Evolutionary conservation across 495 filamentous ascomycete species (phyloP), one percentile per base, ranked within the genome.

Genomic region (Hypoxylon fragiforme): DNA sequence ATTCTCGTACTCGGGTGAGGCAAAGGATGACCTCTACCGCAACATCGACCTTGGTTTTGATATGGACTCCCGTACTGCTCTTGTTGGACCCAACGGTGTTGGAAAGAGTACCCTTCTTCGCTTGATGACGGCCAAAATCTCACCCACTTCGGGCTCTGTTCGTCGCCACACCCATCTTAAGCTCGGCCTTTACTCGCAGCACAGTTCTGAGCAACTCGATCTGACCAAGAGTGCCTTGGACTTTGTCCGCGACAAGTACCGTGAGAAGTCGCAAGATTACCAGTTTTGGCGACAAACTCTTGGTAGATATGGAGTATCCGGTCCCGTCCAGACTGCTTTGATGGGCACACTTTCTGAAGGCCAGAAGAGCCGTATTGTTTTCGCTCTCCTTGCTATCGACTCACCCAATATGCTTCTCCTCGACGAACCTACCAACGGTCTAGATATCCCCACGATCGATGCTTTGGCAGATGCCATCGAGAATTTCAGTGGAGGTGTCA

Each of bases 221-320:
- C 79, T 99, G 32, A 97, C 90, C 73, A 99, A 99, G 78, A 96
- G 90, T 21, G 88, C 94, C 9, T 80, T 99, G 32, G 95, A 99
- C 72, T 99, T 99, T 66, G 92, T 97, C 48, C 85, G 94, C 50
- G 94, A 97, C 78, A 96, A 94, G 77, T 96, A 96, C 77, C 71
- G 77, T 52, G 79, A 86, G 60, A 89, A 91, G 73, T 87, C 81
- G 49, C 94, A 99, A 70, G 94, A 99, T 69, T 96, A 96, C 82
- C 94, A 99, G 76, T 99, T 95, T 80, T 99, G 94, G 94, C 81
- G 94, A 64, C 95, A 97, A 76, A 91, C 94, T 78, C 88, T 99
- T 19, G 94, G 94, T 59, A 81, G 85, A 57, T 99, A 97, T 67
- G 94, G 94, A 68, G 80, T 99, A 40, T 86, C 81, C 21, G 94